A percentile compares a stretch with the other conserved stretches of the same genome.
phyloP scores from a whole-genome alignment of 805 yeast species.

The Cyberlindnera galapagoensis region DNA sequence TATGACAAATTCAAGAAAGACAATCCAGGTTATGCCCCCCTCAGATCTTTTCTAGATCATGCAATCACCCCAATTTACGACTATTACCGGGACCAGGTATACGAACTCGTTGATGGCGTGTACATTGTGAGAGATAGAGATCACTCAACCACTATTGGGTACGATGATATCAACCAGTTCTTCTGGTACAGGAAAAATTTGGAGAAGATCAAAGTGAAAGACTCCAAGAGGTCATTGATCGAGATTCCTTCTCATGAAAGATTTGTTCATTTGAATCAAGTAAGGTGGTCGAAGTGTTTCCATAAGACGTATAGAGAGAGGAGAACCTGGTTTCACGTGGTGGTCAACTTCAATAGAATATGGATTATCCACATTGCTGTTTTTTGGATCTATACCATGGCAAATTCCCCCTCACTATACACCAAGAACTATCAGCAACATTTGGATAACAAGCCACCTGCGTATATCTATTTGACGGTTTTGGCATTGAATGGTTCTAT shows the following conservation, averaged over 20 bases:
- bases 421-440: constrained; percentile 48
- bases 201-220: constrained; percentile 43
- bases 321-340: constrained; percentile 70
- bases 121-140: constrained; percentile 49
- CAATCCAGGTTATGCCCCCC: constrained; percentile 26
- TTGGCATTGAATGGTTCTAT: constrained; percentile 65
- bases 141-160: constrained; percentile 68
- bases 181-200: constrained; percentile 79
- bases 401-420: constrained; percentile 63
- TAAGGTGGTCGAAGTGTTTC: constrained; percentile 63
- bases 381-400: constrained; percentile 72
- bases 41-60: constrained; percentile 47
- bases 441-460: constrained; percentile 53
- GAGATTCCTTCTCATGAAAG: constrained; percentile 46
- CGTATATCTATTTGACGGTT: constrained; percentile 46
- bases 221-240: constrained; percentile 27
- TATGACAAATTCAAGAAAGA: constrained; percentile 31
- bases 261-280: constrained; percentile 43
- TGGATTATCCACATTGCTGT: constrained; percentile 72
- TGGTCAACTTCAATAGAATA: constrained; percentile 68
- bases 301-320: constrained; percentile 70
- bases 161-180: constrained; percentile 84
- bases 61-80: constrained; percentile 69
- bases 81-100: constrained; percentile 51
- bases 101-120: constrained; percentile 35